Evolutionary conservation across 78 protist genomes (phyloP).

Genomic region (Speleostelium caveatum): DNA sequence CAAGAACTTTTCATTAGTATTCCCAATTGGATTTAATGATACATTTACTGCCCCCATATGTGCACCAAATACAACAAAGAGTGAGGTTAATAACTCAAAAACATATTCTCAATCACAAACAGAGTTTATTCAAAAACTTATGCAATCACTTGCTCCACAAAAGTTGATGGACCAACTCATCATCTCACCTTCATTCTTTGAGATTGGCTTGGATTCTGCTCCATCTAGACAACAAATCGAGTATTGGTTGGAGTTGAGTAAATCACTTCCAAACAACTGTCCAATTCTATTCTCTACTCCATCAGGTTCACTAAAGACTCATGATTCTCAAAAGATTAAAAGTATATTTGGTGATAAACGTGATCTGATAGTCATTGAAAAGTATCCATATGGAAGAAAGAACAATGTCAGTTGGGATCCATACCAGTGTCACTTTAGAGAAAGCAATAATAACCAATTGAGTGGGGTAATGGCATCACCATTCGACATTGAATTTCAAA

Average conservation of each 20-base stretch:
- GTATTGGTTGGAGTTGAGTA: constrained; percentile 59
- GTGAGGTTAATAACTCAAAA: constrained; percentile 51
- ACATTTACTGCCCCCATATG: constrained; percentile 9
- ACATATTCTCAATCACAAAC: constrained; percentile 45
- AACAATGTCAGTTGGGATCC: constrained; percentile 37
- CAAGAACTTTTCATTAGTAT: constrained; percentile 15
- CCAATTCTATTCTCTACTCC: constrained; percentile 24
- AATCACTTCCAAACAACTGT: neutral
- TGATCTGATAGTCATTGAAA: constrained; percentile 39
- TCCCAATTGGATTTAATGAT: constrained; percentile 52
- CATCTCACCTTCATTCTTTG: constrained; percentile 42
- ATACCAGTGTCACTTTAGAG: constrained; percentile 1
- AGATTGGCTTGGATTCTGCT: constrained; percentile 17
- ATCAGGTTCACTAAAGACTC: constrained; percentile 16
- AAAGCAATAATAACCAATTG: neutral
- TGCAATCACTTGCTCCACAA: constrained; percentile 8
- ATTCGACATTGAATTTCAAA: constrained; percentile 2
- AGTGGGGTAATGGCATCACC: constrained; percentile 66
- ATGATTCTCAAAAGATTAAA: constrained; percentile 10
- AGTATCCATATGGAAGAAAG: constrained; percentile 31
- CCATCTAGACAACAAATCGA: constrained; percentile 72
- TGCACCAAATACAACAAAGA: constrained; percentile 47
- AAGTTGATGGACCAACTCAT: neutral
- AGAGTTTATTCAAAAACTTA: neutral
- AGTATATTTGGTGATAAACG: constrained; percentile 60